Base-by-base conservation (phyloP, 2,329 filamentous ascomycete genomes). In the Rhynchosporium agropyri region DNA sequence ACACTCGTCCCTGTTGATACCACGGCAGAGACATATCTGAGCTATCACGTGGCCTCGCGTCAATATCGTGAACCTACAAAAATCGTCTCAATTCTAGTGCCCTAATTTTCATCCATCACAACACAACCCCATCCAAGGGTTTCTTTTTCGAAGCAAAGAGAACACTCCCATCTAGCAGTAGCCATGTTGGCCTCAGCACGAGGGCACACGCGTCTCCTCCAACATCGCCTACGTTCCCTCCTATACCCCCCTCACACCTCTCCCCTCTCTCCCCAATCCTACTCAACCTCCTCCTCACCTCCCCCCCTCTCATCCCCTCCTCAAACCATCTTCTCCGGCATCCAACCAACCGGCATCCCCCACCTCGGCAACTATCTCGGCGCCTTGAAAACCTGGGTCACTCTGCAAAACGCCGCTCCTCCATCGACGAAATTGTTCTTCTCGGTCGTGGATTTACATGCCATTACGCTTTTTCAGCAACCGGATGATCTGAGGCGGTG, bases 301-400 rank as follows among this genome's bases (percentile, higher is more conserved):
- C 28, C 54, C 29, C 38, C 33, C 55, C 46, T 43, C 55, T 12
- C 36, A 29, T 12, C 63, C 20, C 55, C 60, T 28, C 43, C 66
- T 4, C 72, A 81, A 61, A 81, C 89, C 63, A 85, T 98, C 72
- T 97, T 99, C 80, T 98, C 95, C 3, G 95, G 93, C 59, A 99
- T 99, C 70, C 95, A 99, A 76, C 95, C 95, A 20, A 99, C 95
- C 0, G 95, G 94, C 42, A 83, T 96, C 29, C 95, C 95, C 13
- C 95, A 99, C 76, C 79, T 99, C 36, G 95, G 95, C 61, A 99
- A 99, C 78, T 99, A 97, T 76, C 83, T 96, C 10, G 95, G 95
- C 31, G 95, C 95, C 15, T 79, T 99, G 61, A 85, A 86, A 57
- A 87, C 92, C 81, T 99, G 95, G 95, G 89, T 90, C 53, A 82